Conservation (phyloP, 352 stramenopile genomes). For the Lagenidium sp. region DNA sequence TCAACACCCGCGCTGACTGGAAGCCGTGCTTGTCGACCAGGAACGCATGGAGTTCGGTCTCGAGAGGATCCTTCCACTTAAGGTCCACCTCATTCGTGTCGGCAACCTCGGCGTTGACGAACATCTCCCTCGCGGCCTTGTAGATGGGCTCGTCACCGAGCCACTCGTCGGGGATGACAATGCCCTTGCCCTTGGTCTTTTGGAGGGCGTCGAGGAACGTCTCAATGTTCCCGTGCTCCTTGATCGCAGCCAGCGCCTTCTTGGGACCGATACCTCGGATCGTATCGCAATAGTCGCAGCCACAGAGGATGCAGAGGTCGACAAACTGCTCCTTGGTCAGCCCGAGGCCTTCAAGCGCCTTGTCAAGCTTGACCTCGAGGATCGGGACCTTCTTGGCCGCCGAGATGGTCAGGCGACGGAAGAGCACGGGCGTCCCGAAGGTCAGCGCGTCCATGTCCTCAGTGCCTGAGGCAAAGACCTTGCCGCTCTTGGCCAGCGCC, state of each 20-base stretch:
- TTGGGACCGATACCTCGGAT: constrained; percentile 98
- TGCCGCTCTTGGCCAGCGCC: constrained; percentile 86
- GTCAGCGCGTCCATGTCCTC: constrained; percentile 99
- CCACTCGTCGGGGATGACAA: constrained; percentile 81
- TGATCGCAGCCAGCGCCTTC: constrained; percentile 95
- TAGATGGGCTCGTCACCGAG: constrained; percentile 87
- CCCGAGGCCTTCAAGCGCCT: constrained; percentile 89
- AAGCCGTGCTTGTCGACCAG: constrained; percentile 97
- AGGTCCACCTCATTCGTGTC: constrained; percentile 71
- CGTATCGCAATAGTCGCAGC: constrained; percentile 98
- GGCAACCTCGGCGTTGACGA: constrained; percentile 75
- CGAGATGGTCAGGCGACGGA: constrained; percentile 88
- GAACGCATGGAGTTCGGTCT: constrained; percentile 89
- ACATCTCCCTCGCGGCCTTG: constrained; percentile 90
- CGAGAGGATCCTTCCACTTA: constrained; percentile 92
- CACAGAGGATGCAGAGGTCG: constrained; percentile 98
- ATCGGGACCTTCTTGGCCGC: constrained; percentile 87
- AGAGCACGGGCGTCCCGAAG: constrained; percentile 94
- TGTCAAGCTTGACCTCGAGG: constrained; percentile 86
- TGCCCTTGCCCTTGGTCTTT: constrained; percentile 74
- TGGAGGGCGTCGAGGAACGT: constrained; percentile 90
- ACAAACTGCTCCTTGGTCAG: constrained; percentile 96
- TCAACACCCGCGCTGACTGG: constrained; percentile 89
- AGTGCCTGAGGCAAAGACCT: constrained; percentile 93
- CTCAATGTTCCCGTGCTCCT: constrained; percentile 94